These are phyloP conservation scores for Sporobolomyces roseus DNA, from an alignment of 768 basidiomycete genomes.

Conservation along the genomic window DNA sequence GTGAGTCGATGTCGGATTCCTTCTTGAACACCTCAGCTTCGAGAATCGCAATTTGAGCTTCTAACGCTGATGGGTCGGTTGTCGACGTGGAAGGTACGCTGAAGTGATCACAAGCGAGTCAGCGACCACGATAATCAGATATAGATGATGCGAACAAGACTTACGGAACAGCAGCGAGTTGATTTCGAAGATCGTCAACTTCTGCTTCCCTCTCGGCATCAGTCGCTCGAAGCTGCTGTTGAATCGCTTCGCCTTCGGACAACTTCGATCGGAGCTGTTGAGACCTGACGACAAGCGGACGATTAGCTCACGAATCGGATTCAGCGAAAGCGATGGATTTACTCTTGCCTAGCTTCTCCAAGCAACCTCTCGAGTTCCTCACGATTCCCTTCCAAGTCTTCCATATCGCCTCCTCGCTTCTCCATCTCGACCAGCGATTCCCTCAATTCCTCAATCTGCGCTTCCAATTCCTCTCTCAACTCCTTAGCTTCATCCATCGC, in stretches of 20 bases:
- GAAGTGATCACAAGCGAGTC: too few species aligned
- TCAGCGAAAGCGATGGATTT: background rate
- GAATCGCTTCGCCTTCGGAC: background rate
- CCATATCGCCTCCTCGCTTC: background rate
- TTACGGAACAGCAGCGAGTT: too few species aligned
- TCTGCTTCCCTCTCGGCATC: background rate
- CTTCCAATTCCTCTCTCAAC: background rate
- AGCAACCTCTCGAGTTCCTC: constrained; percentile 2
- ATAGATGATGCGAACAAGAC: background rate
- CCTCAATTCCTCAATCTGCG: constrained; percentile 1
- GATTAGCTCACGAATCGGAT: background rate
- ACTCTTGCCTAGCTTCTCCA: background rate
- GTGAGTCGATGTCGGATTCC: constrained; percentile 5
- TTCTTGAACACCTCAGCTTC: constrained; percentile 14
- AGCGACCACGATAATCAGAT: background rate
- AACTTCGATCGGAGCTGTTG: too few species aligned
- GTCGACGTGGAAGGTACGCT: too few species aligned
- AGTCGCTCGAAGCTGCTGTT: too few species aligned
- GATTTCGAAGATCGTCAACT: background rate
- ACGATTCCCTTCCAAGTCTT: background rate
- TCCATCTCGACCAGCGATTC: background rate
- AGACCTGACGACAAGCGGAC: background rate
- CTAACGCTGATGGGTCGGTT: background rate
- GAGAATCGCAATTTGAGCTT: constrained; percentile 7
- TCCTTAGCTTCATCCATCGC: background rate